Percentiles rank a stretch among this genome's conserved stretches.
These are phyloP conservation scores for Cucumis hystrix DNA, from an alignment of 306 rosid species.

Conservation along the genomic window DNA sequence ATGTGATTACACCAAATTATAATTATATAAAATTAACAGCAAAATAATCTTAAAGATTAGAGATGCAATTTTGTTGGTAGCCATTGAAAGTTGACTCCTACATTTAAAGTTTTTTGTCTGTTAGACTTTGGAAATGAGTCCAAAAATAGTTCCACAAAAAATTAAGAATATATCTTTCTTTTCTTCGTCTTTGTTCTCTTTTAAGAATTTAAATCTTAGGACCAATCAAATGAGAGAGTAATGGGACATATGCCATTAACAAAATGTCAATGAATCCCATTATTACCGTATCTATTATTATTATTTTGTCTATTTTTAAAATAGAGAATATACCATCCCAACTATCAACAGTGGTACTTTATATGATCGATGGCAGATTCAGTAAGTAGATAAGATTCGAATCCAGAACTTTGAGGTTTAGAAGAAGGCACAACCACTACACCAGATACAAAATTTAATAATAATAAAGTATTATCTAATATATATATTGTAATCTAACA, in stretches of 20 bases:
- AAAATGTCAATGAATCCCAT: background rate
- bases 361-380: too few relatives aligned
- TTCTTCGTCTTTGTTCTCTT: background rate
- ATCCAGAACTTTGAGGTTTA: too few relatives aligned
- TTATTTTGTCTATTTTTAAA: background rate
- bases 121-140: background rate
- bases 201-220: background rate
- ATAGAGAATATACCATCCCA: background rate
- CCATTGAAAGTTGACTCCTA: background rate
- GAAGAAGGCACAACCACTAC: too few relatives aligned
- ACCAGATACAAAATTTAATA: too few relatives aligned
- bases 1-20: too few relatives aligned
- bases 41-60: background rate
- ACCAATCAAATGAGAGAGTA: background rate
- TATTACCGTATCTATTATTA: background rate
- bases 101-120: background rate
- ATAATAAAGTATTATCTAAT: too few relatives aligned
- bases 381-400: too few relatives aligned
- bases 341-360: background rate
- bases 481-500: too few relatives aligned
- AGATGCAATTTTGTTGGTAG: background rate
- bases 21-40: background rate
- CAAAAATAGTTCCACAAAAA: background rate
- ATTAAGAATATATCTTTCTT: background rate
- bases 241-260: background rate